Conservation (phyloP, 371 early-diverging fungal genomes). For the Rhizopus microsporus region DNA sequence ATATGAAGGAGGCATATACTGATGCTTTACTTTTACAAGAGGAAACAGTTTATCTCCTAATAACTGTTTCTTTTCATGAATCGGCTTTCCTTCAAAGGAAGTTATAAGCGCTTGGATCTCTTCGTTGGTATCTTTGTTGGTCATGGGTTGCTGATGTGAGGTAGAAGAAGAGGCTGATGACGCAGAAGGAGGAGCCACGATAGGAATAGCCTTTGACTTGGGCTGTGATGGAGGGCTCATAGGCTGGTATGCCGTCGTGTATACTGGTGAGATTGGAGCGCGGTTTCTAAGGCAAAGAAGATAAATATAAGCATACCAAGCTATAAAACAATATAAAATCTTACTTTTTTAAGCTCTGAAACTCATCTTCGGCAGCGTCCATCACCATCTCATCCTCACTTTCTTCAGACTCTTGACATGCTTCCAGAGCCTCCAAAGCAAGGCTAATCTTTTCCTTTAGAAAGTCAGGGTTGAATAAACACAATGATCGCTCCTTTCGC, state of each 20-base stretch:
- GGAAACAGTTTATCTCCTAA: slow-evolving; percentile 46
- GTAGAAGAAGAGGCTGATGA: slow-evolving; percentile 10
- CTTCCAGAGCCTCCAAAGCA: slow-evolving; percentile 46
- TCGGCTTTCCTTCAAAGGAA: slow-evolving; percentile 31
- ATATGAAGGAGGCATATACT: neutral
- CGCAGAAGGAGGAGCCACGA: slow-evolving; percentile 31
- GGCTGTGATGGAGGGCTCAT: slow-evolving; percentile 1
- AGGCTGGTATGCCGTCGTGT: neutral
- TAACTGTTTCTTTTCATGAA: slow-evolving; percentile 40
- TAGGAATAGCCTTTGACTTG: slow-evolving; percentile 43
- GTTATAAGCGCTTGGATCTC: slow-evolving; percentile 16
- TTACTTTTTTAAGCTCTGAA: slow-evolving; percentile 9
- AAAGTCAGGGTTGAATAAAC: slow-evolving; percentile 53
- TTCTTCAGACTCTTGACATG: slow-evolving; percentile 33
- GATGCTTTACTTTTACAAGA: slow-evolving; percentile 38
- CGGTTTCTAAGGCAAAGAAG: neutral
- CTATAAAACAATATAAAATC: neutral
- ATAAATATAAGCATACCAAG: neutral
- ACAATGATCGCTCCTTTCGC: slow-evolving; percentile 49
- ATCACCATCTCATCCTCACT: slow-evolving; percentile 13
- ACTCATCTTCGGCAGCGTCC: slow-evolving; percentile 3
- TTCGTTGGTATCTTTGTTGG: slow-evolving; percentile 2
- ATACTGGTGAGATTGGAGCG: neutral
- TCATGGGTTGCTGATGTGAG: neutral
- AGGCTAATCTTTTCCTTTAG: slow-evolving; percentile 42